A percentile compares a stretch with the other conserved stretches of the same genome.
Conservation (phyloP, 2,329 filamentous ascomycete genomes). For the Cordyceps sp. region DNA sequence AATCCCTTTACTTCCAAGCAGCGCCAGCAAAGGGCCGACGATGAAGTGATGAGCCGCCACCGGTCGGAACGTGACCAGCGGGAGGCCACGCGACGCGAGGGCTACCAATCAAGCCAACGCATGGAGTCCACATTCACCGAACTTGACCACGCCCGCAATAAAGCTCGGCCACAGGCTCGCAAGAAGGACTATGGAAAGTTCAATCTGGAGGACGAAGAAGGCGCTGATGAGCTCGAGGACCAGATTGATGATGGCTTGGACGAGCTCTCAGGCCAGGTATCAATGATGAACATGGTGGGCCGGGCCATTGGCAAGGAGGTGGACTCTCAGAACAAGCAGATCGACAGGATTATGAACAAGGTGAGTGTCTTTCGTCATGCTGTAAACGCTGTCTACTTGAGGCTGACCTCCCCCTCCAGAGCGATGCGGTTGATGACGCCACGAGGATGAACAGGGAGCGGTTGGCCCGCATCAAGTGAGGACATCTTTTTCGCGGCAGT, state of each 20-base stretch:
- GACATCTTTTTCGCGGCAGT: too few species aligned
- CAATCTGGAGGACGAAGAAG: constrained; percentile 58
- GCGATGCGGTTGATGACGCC: constrained; percentile 67
- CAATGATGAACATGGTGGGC: constrained; percentile 56
- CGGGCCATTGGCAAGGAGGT: constrained; percentile 60
- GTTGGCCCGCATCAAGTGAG: constrained; percentile 43
- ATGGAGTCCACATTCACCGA: constrained; percentile 34
- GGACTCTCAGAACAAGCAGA: constrained; percentile 56
- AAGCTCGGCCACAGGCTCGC: constrained; percentile 13
- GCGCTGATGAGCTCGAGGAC: constrained; percentile 25
- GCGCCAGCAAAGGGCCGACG: constrained; percentile 46
- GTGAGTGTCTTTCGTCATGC: constrained; percentile 23
- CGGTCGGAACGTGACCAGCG: constrained; percentile 48
- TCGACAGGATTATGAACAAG: constrained; percentile 66
- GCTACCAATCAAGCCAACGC: constrained; percentile 31
- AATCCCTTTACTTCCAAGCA: constrained; percentile 63
- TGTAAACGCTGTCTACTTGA: neutral
- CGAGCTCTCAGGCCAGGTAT: constrained; percentile 54
- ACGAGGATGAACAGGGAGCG: constrained; percentile 64
- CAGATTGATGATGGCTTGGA: constrained; percentile 42
- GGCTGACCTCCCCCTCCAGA: constrained; percentile 33
- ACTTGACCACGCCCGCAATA: constrained; percentile 13
- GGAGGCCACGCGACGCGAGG: constrained; percentile 40
- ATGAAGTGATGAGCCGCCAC: constrained; percentile 52
- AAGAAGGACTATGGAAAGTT: constrained; percentile 43